These are phyloP conservation scores for Mortierella sp. DNA, from an alignment of 371 early-diverging fungal genomes.

Conservation along the genomic window DNA sequence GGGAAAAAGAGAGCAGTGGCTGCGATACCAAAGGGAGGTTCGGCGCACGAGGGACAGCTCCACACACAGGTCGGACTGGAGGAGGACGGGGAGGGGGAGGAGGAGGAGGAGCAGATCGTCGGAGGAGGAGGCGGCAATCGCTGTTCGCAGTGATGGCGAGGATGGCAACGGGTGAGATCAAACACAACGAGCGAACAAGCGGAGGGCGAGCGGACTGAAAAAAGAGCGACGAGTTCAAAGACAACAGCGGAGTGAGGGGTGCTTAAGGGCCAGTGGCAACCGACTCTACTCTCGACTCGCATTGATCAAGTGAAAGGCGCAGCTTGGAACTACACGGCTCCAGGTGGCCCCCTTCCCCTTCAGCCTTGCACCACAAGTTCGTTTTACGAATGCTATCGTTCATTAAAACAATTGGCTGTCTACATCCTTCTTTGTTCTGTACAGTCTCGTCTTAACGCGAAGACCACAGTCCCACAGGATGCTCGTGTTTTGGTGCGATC, in stretches of 20 bases:
- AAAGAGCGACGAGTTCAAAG: too few species aligned
- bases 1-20: too few species aligned
- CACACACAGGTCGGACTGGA: background rate
- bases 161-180: conserved; percentile 1
- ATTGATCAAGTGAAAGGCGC: too few species aligned
- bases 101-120: background rate
- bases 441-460: conserved; percentile 21
- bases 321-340: background rate
- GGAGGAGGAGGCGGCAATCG: background rate
- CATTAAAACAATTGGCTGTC: too few species aligned
- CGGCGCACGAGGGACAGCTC: background rate
- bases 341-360: background rate
- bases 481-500: conserved; percentile 57
- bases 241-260: too few species aligned
- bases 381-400: too few species aligned
- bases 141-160: background rate
- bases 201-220: background rate
- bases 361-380: too few species aligned
- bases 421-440: too few species aligned
- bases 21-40: too few species aligned
- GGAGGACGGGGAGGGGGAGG: background rate
- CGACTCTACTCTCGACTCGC: too few species aligned
- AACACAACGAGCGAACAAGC: too few species aligned
- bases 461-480: conserved; percentile 28
- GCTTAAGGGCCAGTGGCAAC: too few species aligned